Base-by-base conservation (phyloP, 1,139 yeast genomes). In the Taphrina flavorubra region DNA sequence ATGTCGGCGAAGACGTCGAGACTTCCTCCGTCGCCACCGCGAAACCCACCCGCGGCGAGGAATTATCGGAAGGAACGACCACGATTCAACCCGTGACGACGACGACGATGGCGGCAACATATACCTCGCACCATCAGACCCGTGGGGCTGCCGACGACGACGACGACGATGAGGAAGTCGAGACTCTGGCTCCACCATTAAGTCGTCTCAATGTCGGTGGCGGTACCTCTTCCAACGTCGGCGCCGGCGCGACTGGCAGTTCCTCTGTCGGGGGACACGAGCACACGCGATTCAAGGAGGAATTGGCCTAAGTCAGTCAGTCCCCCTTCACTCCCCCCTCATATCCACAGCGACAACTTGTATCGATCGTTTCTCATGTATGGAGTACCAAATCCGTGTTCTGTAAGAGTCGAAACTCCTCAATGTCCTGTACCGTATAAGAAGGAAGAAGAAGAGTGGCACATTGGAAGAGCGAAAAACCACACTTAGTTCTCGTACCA, bases 251-350 rank as follows among this genome's bases (percentile, higher is more conserved):
- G 3, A 25, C 25, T 25, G 25, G 25, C 25, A 25, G 3, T 25
- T 25, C 25, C 25, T 25, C 25, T 25, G 25, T 25, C 25, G 25
- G 25, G 4, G 46, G 55, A 5, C 67, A 61, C 40, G 58, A 51
- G 39, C 59, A 63, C 46, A 63, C 67, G 34, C 25, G 59, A 39
- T 63, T 63, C 67, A 63, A 55, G 56, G 67, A 63, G 55, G 67
- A 63, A 37, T 37, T 63, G 14, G 67, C 67, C 18, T 63, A 42
- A 63, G 6, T 39, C 5, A 2, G 42, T n/a, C n/a, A n/a, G n/a
- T n/a, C n/a, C n/a, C n/a, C n/a, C n/a, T n/a, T n/a, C 46, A 42
- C 46, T 6, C 8, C 46, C 46, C 46, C 16, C n/a, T n/a, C n/a
- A n/a, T n/a, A n/a, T n/a, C n/a, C n/a, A n/a, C 11, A 7, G 7